These are phyloP conservation scores for Chaetomium globosum DNA, from an alignment of 2,329 filamentous ascomycete genomes.

Conservation along the genomic window DNA sequence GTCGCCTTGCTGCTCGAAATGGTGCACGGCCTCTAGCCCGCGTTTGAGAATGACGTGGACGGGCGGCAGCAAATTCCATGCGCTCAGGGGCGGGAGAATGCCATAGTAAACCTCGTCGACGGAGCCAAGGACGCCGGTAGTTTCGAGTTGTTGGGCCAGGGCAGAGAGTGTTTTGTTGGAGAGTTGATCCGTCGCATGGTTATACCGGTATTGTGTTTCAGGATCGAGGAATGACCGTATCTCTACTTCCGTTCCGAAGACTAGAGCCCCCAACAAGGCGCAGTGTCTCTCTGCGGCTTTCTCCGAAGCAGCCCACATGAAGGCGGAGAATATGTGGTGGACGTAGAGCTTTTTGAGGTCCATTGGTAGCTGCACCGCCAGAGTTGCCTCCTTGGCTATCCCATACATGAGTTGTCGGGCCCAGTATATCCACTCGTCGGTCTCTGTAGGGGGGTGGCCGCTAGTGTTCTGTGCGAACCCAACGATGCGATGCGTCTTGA, in stretches of 20 bases:
- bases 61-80: background rate
- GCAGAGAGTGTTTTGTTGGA: background rate
- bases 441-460: too few relatives aligned
- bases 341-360: background rate
- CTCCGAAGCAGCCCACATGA: background rate
- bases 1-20: background rate
- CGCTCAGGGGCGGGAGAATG: conserved; percentile 8
- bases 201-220: too few relatives aligned
- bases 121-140: background rate
- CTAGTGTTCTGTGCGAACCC: background rate
- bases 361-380: too few relatives aligned
- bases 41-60: background rate
- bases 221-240: background rate
- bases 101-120: background rate
- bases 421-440: too few relatives aligned
- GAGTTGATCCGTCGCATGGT: background rate
- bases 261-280: too few relatives aligned
- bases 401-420: too few relatives aligned
- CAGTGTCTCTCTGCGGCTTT: background rate
- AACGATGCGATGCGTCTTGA: background rate
- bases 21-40: background rate
- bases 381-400: too few relatives aligned
- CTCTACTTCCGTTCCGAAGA: too few relatives aligned
- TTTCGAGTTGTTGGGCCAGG: background rate
- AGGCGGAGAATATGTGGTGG: conserved; percentile 1